Conservation (phyloP, 2,329 filamentous ascomycete genomes). For the Penicillium sp. region DNA sequence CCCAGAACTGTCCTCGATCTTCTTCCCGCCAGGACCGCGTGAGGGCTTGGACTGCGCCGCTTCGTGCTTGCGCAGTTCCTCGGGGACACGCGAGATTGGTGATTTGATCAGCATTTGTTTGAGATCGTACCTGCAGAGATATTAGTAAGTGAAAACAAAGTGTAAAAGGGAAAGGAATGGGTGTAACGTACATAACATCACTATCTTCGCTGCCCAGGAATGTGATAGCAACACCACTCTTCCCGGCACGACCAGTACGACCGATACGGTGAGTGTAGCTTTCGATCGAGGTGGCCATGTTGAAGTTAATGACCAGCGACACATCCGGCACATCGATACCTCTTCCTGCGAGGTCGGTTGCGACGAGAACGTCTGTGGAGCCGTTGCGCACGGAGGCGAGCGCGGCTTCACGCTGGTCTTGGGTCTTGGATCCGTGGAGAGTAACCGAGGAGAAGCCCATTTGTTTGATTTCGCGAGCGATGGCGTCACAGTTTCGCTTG, state of each 20-base stretch:
- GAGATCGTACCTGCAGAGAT: conserved; percentile 64
- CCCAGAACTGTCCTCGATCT: conserved; percentile 42
- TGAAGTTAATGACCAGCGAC: conserved; percentile 94
- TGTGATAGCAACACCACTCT: conserved; percentile 92
- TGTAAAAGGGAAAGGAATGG: conserved; percentile 1
- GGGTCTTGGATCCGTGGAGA: conserved; percentile 91
- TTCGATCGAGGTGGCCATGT: conserved; percentile 93
- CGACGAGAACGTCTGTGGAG: conserved; percentile 81
- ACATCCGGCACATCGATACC: conserved; percentile 98
- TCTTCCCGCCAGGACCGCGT: conserved; percentile 45
- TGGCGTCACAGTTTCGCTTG: conserved; percentile 96
- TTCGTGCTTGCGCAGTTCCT: conserved; percentile 86
- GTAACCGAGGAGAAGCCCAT: conserved; percentile 91
- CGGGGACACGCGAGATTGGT: conserved; percentile 80
- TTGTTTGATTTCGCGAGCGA: conserved; percentile 88
- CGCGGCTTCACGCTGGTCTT: conserved; percentile 94
- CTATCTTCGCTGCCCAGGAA: conserved; percentile 88
- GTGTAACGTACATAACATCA: conserved; percentile 67
- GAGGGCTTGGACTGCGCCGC: conserved; percentile 79
- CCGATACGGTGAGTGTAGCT: conserved; percentile 95
- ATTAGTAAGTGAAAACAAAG: conserved; percentile 15
- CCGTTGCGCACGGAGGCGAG: conserved; percentile 80
- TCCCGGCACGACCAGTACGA: conserved; percentile 94
- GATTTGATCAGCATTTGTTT: conserved; percentile 96
- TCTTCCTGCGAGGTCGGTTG: conserved; percentile 90